Evolutionary conservation across 2,329 filamentous ascomycete genomes (phyloP).

Genomic region (Macrophomina tecta): DNA sequence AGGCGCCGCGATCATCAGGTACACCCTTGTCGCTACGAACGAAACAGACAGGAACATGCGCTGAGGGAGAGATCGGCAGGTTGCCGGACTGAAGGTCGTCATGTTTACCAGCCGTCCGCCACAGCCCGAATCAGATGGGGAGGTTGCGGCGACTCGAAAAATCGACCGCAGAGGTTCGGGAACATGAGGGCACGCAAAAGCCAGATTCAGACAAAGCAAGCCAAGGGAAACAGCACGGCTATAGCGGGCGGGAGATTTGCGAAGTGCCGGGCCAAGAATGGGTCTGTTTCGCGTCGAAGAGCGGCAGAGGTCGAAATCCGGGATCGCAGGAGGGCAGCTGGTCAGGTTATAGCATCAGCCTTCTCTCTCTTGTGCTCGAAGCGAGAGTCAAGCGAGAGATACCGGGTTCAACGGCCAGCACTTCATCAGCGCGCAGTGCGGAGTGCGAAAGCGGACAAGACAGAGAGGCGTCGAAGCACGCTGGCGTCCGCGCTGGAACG

Average conservation of each 20-base stretch:
- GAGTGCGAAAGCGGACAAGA: not conserved
- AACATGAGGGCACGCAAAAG: not conserved
- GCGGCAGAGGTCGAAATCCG: not conserved
- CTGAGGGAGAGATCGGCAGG: slow-evolving; percentile 3
- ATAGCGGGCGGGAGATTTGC: not conserved
- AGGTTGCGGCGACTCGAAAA: not conserved
- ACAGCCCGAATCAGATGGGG: not conserved
- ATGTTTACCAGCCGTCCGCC: not conserved
- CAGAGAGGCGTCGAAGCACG: not conserved
- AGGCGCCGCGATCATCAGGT: slow-evolving; percentile 3
- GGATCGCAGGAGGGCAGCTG: not conserved
- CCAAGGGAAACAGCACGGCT: not conserved
- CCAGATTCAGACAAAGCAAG: not conserved
- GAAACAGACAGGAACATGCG: not conserved
- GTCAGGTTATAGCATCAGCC: not conserved
- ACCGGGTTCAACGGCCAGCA: not conserved
- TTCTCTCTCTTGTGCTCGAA: not conserved
- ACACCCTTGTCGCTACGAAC: not conserved
- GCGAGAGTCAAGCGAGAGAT: not conserved
- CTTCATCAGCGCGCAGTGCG: not conserved
- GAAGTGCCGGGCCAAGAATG: not conserved
- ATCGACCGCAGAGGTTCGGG: too few relatives aligned
- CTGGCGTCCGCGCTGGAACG: not conserved
- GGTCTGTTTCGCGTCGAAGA: not conserved
- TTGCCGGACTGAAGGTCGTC: not conserved